phyloP scores from a whole-genome alignment of 2,329 filamentous ascomycete genomes.

The Akanthomyces uredinophilus region DNA sequence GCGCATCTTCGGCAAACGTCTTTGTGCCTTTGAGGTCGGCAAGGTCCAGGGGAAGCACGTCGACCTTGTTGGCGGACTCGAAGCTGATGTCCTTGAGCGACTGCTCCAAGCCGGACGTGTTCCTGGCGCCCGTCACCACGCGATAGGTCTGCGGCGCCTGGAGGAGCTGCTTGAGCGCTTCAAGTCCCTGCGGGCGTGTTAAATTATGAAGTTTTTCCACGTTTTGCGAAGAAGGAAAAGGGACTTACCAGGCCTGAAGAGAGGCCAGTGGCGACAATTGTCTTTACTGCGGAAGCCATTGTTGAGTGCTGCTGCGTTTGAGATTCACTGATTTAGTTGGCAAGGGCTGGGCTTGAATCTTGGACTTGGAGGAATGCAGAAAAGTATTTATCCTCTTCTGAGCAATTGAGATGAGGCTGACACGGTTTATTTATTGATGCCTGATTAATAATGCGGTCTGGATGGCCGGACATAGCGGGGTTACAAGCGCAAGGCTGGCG shows the following conservation, averaged over 20 bases:
- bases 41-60: slow-evolving; percentile 45
- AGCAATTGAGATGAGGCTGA: neutral
- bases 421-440: too few relatives aligned
- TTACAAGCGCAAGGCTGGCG: neutral
- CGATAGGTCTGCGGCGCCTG: slow-evolving; percentile 39
- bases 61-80: slow-evolving; percentile 36
- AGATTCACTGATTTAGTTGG: too few relatives aligned
- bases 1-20: slow-evolving; percentile 40
- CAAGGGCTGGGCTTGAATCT: neutral
- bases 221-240: neutral
- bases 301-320: neutral
- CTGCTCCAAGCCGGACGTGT: slow-evolving; percentile 34
- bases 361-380: too few relatives aligned
- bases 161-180: slow-evolving; percentile 48
- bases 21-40: slow-evolving; percentile 39
- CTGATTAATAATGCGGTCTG: neutral
- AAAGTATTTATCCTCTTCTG: neutral
- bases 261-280: slow-evolving; percentile 45
- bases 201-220: neutral
- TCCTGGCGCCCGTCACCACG: slow-evolving; percentile 46
- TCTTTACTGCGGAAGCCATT: slow-evolving; percentile 32
- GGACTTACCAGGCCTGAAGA: slow-evolving; percentile 43
- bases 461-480: slow-evolving; percentile 4
- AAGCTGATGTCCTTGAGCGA: slow-evolving; percentile 39
- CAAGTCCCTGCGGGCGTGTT: slow-evolving; percentile 39